Base-by-base conservation (phyloP, 345 rosid genomes). In the Noccaea caerulescens region DNA sequence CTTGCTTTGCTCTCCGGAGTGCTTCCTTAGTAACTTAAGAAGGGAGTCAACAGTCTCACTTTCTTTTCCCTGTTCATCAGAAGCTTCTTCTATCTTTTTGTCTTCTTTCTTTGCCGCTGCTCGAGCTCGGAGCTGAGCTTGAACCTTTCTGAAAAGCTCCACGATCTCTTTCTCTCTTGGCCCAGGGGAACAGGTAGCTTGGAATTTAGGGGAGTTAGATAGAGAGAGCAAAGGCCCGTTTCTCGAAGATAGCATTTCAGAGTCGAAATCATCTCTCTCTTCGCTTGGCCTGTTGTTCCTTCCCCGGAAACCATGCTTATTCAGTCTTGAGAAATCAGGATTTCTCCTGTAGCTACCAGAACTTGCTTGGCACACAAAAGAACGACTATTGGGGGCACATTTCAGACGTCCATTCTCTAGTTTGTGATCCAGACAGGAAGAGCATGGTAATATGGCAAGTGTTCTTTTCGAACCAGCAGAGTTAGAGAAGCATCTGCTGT, bases 111-210 rank as follows among this genome's bases (percentile, higher is more conserved):
- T 87, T 47, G 74, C 64, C 0, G 81, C 89, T 50, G 96, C 92
- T 85, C 91, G 84, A 74, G 88, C 89, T 57, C 95, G 86, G 68
- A 94, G 96, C 75, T 85, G 91, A 75, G 86, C 78, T 68, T 94
- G 99, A 56, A 91, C 96, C 81, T 94, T 87, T 78, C 83, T 83
- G 80, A 94, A 94, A 63, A 91, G 85, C 71, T 94, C 86, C 42
- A 88, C 93, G 65, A 94, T 88, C 80, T 94, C 97, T 84, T 87
- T 85, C 82, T 94, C 96, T 73, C 79, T 84, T 14, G 81, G 85
- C 41, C 93, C 90, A 4, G 97, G 96, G 69, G 86, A 62, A 14
- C 95, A 85, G 46, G 87, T 88, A 66, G 93, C 88, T 69, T 88
- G 97, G 63, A 79, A 85, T 61, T 84, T 91, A 45, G 94, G 73